Conservation (phyloP, 257 asterid species). For the Gentiana straminea region DNA sequence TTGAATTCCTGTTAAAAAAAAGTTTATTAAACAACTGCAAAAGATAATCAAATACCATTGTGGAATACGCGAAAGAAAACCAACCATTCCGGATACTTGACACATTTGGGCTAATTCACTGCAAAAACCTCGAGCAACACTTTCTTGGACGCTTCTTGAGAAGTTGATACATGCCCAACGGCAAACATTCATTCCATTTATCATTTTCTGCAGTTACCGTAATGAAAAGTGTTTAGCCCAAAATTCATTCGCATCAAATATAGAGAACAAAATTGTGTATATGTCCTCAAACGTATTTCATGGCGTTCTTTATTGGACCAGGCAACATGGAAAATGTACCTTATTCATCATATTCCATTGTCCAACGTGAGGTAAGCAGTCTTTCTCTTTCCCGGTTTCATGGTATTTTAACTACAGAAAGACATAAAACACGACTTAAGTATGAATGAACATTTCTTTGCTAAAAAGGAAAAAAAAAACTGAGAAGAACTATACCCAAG, state of each 20-base stretch:
- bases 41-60: neutral
- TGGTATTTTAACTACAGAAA: constrained; percentile 75
- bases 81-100: constrained; percentile 98
- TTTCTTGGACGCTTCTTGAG: constrained; percentile 92
- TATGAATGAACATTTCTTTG: neutral
- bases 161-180: constrained; percentile 99
- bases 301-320: neutral
- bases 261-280: neutral
- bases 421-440: constrained; percentile 10
- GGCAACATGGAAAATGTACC: constrained; percentile 25
- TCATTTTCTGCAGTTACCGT: constrained; percentile 65
- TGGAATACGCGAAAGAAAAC: neutral
- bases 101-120: constrained; percentile 95
- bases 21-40: no score
- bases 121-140: constrained; percentile 94
- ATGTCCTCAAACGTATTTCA: neutral
- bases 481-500: constrained; percentile 58
- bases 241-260: neutral
- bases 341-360: constrained; percentile 99
- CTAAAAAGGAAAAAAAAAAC: neutral
- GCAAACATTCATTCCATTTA: constrained; percentile 91
- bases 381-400: constrained; percentile 89
- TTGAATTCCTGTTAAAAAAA: constrained; percentile 47
- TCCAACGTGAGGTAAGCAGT: constrained; percentile 96
- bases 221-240: constrained; percentile 7